Evolutionary conservation across 371 early-diverging fungal genomes (phyloP).

Genomic region (Neoconidiobolus thromboides): DNA sequence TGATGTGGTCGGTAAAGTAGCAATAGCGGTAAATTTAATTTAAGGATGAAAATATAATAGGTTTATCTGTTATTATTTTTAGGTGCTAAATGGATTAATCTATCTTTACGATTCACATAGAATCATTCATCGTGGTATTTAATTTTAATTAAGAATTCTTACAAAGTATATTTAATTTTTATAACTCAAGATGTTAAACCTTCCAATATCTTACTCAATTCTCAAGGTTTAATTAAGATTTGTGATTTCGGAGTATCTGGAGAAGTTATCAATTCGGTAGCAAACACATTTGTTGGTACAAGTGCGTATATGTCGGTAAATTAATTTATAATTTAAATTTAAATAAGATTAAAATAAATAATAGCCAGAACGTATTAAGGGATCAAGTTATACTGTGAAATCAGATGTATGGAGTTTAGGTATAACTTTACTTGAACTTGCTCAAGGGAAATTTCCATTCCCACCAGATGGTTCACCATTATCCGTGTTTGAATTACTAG

Average conservation of each 20-base stretch:
- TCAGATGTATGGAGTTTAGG: constrained; percentile 94
- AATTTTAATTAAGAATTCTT: not conserved
- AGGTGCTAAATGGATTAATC: constrained; percentile 54
- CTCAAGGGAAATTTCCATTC: constrained; percentile 77
- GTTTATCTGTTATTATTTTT: constrained; percentile 3
- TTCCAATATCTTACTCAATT: constrained; percentile 58
- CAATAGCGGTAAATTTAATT: constrained; percentile 32
- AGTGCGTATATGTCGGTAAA: constrained; percentile 80
- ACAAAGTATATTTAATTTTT: constrained; percentile 11
- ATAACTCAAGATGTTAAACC: constrained; percentile 48
- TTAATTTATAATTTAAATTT: constrained; percentile 9
- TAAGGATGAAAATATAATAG: not conserved
- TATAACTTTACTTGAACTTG: constrained; percentile 81
- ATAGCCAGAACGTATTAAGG: constrained; percentile 91
- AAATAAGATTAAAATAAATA: not conserved
- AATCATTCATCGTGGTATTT: constrained; percentile 66
- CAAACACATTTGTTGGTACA: constrained; percentile 80
- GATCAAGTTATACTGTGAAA: constrained; percentile 71
- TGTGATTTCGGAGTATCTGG: constrained; percentile 85
- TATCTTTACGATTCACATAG: constrained; percentile 68
- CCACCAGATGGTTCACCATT: constrained; percentile 53
- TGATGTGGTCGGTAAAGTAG: constrained; percentile 54
- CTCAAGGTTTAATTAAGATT: constrained; percentile 64
- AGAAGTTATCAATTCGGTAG: constrained; percentile 59
- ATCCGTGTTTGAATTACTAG: constrained; percentile 76